These are phyloP conservation scores for Mucor sp. DNA, from an alignment of 371 early-diverging fungal species.

Conservation along the genomic window DNA sequence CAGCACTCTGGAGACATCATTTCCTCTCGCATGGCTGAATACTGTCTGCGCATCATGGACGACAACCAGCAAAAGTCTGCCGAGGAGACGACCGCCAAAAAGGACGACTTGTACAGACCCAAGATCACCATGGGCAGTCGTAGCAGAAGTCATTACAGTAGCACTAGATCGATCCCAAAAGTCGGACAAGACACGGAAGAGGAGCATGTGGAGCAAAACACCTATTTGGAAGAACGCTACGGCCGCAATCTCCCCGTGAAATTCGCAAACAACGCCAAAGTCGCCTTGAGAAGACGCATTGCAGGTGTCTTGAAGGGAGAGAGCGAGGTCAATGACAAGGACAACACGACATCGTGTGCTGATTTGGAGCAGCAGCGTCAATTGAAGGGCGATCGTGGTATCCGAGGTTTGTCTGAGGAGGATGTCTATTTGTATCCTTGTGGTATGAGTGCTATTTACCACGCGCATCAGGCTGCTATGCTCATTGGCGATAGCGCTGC, in stretches of 20 bases:
- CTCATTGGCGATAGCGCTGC: slow-evolving; percentile 45
- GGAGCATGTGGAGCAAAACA: slow-evolving; percentile 50
- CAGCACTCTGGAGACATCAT: slow-evolving; percentile 93
- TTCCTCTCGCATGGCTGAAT: slow-evolving; percentile 85
- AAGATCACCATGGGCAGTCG: slow-evolving; percentile 20
- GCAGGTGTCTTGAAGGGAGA: slow-evolving; percentile 72
- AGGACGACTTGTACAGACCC: slow-evolving; percentile 16
- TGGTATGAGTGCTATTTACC: slow-evolving; percentile 94
- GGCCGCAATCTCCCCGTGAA: slow-evolving; percentile 84
- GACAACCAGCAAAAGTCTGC: slow-evolving; percentile 31
- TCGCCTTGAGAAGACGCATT: slow-evolving; percentile 76
- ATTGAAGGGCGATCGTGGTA: slow-evolving; percentile 47
- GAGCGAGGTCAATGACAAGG: slow-evolving; percentile 22
- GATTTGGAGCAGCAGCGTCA: slow-evolving; percentile 32
- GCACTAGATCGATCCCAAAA: slow-evolving; percentile 1
- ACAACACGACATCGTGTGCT: slow-evolving; percentile 27
- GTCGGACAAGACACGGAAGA: slow-evolving; percentile 20
- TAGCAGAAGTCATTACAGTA: slow-evolving; percentile 25
- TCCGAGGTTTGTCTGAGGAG: slow-evolving; percentile 60
- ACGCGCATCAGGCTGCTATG: slow-evolving; percentile 73
- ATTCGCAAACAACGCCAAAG: slow-evolving; percentile 75
- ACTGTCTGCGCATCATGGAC: slow-evolving; percentile 71
- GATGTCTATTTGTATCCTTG: slow-evolving; percentile 88
- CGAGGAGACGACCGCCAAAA: not conserved
- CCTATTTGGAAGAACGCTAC: slow-evolving; percentile 89